A percentile compares a stretch with the other conserved stretches of the same genome.
phyloP scores from a whole-genome alignment of 176 grass and related monocot species.

The Oryza meyeriana region DNA sequence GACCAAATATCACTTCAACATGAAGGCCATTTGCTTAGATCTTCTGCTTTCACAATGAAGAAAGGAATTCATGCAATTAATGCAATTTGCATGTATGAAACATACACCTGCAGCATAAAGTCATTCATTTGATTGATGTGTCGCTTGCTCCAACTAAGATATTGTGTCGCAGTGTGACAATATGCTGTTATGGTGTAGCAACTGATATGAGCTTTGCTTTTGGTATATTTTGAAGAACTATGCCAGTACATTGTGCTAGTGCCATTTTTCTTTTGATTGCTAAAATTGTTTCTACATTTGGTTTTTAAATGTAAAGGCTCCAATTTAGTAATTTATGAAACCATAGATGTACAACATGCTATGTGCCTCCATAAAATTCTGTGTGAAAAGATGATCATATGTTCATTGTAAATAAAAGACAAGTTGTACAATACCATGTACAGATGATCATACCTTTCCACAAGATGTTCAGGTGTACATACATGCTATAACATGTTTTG shows the following conservation, averaged over 20 bases:
- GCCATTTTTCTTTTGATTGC: background rate
- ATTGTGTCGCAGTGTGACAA: background rate
- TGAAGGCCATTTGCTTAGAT: background rate
- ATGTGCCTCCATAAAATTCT: background rate
- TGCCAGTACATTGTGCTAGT: background rate
- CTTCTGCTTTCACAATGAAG: background rate
- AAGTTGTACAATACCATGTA: background rate
- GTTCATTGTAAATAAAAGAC: background rate
- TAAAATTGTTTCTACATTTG: background rate
- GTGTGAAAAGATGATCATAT: background rate
- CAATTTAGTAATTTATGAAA: background rate
- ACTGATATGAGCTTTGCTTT: constrained; percentile 6
- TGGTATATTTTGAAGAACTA: background rate
- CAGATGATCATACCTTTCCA: background rate
- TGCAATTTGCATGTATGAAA: background rate
- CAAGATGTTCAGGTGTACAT: background rate
- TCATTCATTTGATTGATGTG: background rate
- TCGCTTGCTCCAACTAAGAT: constrained; percentile 9
- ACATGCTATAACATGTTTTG: background rate
- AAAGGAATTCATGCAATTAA: background rate
- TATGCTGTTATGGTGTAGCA: background rate
- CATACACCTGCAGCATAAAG: background rate
- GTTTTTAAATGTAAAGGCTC: background rate
- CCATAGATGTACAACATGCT: background rate
- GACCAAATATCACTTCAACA: background rate